Base-by-base conservation (phyloP, 345 rosid genomes). In the Pugionium dolabratum region DNA sequence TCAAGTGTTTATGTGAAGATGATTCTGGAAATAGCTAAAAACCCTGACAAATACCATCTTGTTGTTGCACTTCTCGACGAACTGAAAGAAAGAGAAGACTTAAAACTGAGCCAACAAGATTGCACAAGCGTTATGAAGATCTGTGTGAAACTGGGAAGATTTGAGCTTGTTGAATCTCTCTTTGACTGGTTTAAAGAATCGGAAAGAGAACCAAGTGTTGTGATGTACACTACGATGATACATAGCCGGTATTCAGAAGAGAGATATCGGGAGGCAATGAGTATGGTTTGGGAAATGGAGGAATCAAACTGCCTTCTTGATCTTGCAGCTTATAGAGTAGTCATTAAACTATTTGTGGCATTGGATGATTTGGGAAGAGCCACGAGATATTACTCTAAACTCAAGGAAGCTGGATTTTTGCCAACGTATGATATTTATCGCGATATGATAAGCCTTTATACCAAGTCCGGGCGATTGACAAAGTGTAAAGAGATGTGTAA, bases 271-370 rank as follows among this genome's bases (percentile, higher is more conserved):
- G 89, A 90, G 36, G 98, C 98, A n/a, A 72, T 93, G 81, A 79
- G 83, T 74, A 50, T 84, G 52, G 83, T 92, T 48, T 92, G 95
- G 98, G 93, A 89, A 44, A 86, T 92, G 96, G 98, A 92, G 78
- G 82, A 65, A 48, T 75, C 85, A 3, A 75, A 81, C 58, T 87
- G 84, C 70, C 81, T 92, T 32, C 79, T 89, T 39, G 95, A 92
- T 85, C 89, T 92, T 70, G 83, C 93, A 0, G 96, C 98, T 36
- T 92, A 86, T 75, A 85, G 91, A 40, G 96, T 88, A 9, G 84
- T 78, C 5, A 88, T 93, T 41, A 86, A 75, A 76, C 83, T 93
- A 42, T 86, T 85, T 70, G 85, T 82, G 62, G 92, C 90, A 31
- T 57, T 87, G 65, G 74, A 87, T 79, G 96, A 92, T 82, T 75